These are phyloP conservation scores for Trebouxiophyceae sp. DNA, from an alignment of 163 green algal genomes.

Conservation along the genomic window DNA sequence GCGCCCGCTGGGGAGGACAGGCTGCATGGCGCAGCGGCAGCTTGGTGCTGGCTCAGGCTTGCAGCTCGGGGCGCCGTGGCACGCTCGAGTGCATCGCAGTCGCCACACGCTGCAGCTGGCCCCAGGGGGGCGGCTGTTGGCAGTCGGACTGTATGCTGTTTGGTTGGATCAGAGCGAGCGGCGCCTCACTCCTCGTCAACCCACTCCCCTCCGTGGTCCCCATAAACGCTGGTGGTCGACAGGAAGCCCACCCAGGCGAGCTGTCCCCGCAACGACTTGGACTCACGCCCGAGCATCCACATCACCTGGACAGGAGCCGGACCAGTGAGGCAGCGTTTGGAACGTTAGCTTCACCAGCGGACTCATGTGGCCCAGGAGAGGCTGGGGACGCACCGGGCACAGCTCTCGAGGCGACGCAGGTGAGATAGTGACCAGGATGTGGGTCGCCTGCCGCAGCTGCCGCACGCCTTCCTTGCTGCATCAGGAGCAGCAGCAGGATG, in stretches of 20 bases:
- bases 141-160: too few species aligned
- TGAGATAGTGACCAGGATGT: conserved; percentile 2
- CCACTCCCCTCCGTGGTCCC: conserved; percentile 45
- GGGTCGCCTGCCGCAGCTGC: neutral
- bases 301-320: conserved; percentile 3
- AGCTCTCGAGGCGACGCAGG: neutral
- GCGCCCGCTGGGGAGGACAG: too few species aligned
- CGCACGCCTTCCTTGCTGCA: neutral
- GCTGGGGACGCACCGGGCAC: neutral
- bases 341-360: neutral
- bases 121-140: too few species aligned
- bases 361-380: neutral
- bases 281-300: neutral
- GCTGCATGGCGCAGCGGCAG: neutral
- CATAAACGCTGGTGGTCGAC: conserved; percentile 68
- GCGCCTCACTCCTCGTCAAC: conserved; percentile 46
- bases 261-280: neutral
- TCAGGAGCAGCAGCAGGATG: neutral
- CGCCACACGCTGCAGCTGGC: too few species aligned
- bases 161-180: neutral
- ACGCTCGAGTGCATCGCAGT: too few species aligned
- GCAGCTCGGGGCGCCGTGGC: neutral
- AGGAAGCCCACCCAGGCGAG: conserved; percentile 59
- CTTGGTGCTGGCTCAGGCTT: neutral
- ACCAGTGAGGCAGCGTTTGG: neutral